Conservation (phyloP, 352 stramenopile species). For the Peronosclerospora sorghi region DNA sequence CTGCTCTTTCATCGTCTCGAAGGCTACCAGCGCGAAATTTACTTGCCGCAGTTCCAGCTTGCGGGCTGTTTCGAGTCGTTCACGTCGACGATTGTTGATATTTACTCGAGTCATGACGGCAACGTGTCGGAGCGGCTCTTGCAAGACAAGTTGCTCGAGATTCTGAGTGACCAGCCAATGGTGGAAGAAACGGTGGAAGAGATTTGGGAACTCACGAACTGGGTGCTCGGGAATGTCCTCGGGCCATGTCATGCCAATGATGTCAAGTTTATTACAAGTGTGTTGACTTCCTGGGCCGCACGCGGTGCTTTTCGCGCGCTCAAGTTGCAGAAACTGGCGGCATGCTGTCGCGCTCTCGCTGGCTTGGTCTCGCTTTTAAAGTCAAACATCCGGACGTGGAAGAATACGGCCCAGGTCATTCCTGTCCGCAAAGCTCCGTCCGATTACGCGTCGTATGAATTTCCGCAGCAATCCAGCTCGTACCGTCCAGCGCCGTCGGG, state of each 20-base stretch:
- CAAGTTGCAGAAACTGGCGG: slow-evolving; percentile 55
- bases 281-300: slow-evolving; percentile 67
- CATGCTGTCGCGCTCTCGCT: slow-evolving; percentile 53
- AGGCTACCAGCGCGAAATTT: slow-evolving; percentile 95
- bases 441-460: slow-evolving; percentile 80
- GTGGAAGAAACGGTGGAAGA: slow-evolving; percentile 90
- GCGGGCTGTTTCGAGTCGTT: slow-evolving; percentile 94
- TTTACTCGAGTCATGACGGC: slow-evolving; percentile 49
- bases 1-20: slow-evolving; percentile 95
- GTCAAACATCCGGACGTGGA: slow-evolving; percentile 53
- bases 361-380: slow-evolving; percentile 65
- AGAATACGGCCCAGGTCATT: slow-evolving; percentile 73
- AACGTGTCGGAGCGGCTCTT: slow-evolving; percentile 58
- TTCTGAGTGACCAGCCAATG: slow-evolving; percentile 71
- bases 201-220: slow-evolving; percentile 94
- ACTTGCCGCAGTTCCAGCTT: slow-evolving; percentile 96
- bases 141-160: slow-evolving; percentile 75
- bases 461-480: slow-evolving; percentile 41
- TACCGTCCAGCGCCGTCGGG: slow-evolving; percentile 31
- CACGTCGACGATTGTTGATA: slow-evolving; percentile 55
- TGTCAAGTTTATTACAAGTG: slow-evolving; percentile 85
- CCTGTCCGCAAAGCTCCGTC: slow-evolving; percentile 72
- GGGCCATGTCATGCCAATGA: slow-evolving; percentile 92
- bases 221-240: slow-evolving; percentile 90
- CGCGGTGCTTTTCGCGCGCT: slow-evolving; percentile 72